Evolutionary conservation across 257 asterid species (phyloP), one percentile per base, ranked within the genome.

Genomic region (Buddleja alternifolia): DNA sequence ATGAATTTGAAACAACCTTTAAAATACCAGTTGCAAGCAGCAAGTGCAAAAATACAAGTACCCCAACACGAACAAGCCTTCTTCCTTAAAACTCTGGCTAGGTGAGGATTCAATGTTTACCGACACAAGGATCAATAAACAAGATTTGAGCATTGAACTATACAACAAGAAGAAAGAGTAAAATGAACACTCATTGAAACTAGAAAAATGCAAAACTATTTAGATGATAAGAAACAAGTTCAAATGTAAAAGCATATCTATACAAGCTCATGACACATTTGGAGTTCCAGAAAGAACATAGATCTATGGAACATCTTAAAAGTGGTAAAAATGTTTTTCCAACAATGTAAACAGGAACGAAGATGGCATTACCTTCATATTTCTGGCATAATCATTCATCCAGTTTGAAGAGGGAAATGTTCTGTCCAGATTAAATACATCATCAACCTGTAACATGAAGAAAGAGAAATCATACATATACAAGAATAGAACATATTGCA

Each of bases 71-170:
- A 59, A 84, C 88, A 68, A 37, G 69, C 83, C 79, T 70, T 95
- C 97, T 80, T 84, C 96, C 85, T 82, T 94, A 74, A 87, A 88
- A 68, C 58, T 82, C 86, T 74, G 75, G 90, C 90, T 59, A 93
- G 86, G 67, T 82, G 83, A 66, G 96, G 88, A 72, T 85, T 93
- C 86, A 93, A 56, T n/a, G 99, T 88, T 77, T 90, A 44, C 99
- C 97, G 75, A 90, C 86, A 82, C 97, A 77, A 71, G 99, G 96
- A 64, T 94, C 99, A 72, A 94, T 85, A 77, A 94, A 94, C 78
- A 94, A 80, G 81, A 94, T 88, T 57, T 97, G 96, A 57, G 99
- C 96, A 83, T 82, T 87, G 82, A 91, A 85, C 99, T 94, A 68
- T 60, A 78, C 34, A 63, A n/a, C n/a, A n/a, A 61, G 63, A 53